These are phyloP conservation scores for Entomortierella lignicola DNA, from an alignment of 192 early-diverging fungal genomes.

Conservation along the genomic window DNA sequence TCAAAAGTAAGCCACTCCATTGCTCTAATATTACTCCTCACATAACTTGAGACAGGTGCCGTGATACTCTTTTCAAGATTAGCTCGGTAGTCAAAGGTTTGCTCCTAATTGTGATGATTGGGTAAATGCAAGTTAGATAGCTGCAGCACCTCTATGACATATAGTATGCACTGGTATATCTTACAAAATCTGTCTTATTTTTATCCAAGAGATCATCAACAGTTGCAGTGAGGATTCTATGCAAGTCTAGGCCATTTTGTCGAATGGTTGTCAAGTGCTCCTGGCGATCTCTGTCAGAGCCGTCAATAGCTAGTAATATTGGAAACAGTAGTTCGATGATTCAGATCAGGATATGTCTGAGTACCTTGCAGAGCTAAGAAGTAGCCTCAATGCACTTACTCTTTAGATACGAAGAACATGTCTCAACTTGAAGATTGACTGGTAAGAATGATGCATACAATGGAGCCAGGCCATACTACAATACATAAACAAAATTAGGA, in stretches of 20 bases:
- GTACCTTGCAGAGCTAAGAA: background rate
- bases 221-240: slow-evolving; percentile 33
- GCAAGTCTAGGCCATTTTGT: slow-evolving; percentile 34
- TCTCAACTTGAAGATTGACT: slow-evolving; percentile 24
- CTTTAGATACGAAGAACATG: slow-evolving; percentile 38
- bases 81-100: background rate
- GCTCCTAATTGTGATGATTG: background rate
- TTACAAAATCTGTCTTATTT: slow-evolving; percentile 15
- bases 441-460: slow-evolving; percentile 46
- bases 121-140: too few relatives aligned
- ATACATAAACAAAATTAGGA: background rate
- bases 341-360: too few relatives aligned
- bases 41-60: background rate
- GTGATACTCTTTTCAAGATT: slow-evolving; percentile 19
- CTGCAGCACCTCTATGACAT: background rate
- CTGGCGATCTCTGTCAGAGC: slow-evolving; percentile 23
- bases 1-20: slow-evolving; percentile 47
- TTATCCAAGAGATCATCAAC: slow-evolving; percentile 37
- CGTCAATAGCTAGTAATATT: slow-evolving; percentile 7
- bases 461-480: slow-evolving; percentile 42
- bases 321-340: background rate
- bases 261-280: slow-evolving; percentile 16
- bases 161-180: background rate
- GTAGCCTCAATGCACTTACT: slow-evolving; percentile 8
- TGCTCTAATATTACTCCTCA: slow-evolving; percentile 7